Percentiles rank a stretch among this genome's conserved stretches.
Evolutionary conservation across 768 basidiomycete genomes (phyloP).

Genomic region (Erythrobasidium yunnanense): DNA sequence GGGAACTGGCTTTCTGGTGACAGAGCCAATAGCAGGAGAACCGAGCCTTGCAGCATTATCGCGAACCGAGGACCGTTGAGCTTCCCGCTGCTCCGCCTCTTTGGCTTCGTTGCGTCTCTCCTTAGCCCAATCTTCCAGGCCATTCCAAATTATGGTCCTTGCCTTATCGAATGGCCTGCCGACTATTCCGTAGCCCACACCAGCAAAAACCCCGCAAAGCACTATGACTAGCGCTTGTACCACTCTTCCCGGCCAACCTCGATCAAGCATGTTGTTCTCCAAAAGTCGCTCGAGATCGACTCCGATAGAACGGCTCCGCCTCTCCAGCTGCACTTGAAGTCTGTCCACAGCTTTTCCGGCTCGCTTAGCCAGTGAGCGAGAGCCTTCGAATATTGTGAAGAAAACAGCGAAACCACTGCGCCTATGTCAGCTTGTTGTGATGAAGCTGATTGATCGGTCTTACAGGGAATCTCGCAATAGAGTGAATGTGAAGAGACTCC

Average conservation of each 20-base stretch:
- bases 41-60: not conserved
- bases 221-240: constrained; percentile 25
- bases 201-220: constrained; percentile 18
- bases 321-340: constrained; percentile 8
- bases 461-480: constrained; percentile 32
- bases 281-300: constrained; percentile 9
- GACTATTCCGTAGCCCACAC: constrained; percentile 24
- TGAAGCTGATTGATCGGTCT: too few species aligned
- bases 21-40: not conserved
- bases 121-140: constrained; percentile 20
- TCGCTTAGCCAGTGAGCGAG: constrained; percentile 18
- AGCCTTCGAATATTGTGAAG: constrained; percentile 35
- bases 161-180: constrained; percentile 26
- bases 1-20: not conserved
- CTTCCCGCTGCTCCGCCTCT: not conserved
- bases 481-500: constrained; percentile 30
- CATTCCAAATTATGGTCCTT: constrained; percentile 15
- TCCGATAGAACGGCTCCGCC: not conserved
- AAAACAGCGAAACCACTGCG: constrained; percentile 35
- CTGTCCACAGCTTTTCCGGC: constrained; percentile 27
- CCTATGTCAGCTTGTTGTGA: too few species aligned
- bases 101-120: not conserved
- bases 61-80: not conserved
- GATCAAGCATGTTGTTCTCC: constrained; percentile 12
- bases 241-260: constrained; percentile 13